Evolutionary conservation across 805 yeast species (phyloP), one percentile per base, ranked within the genome.

Genomic region (Candida chauliodis): DNA sequence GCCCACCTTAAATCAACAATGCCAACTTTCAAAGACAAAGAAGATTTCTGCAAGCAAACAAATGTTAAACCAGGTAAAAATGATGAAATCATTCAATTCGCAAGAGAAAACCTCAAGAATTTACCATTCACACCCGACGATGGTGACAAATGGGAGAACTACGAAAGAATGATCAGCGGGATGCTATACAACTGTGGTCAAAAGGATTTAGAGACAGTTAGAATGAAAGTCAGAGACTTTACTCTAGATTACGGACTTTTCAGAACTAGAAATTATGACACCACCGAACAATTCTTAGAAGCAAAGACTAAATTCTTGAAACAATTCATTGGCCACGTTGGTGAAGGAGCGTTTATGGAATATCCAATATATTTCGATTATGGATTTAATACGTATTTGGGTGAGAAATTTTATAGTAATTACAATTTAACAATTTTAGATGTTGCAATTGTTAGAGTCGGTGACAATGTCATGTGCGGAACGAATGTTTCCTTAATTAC

Each of bases 151-250:
- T 31, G 36, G 30, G 50, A 45, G 10, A 47, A 47, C 17, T 47
- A 47, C 19, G 49, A 47, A 31, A 27, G 49, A 28, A 47, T 47
- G 50, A 47, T 47, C 17, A 40, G 45, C 33, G 50, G 50, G 7
- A 39, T 47, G 46, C 30, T 46, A 11, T 44, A 42, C 28, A 40
- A 40, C 25, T 32, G 40, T 13, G 30, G 13, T 22, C 40, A 37
- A 22, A 31, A 30, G 18, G 43, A 37, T 2, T 30, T 44, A 7
- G 40, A 42, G 24, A 36, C 20, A 9, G 15, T 32, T 9, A 39
- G 48, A 37, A 39, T 44, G 44, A 18, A 20, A 8, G 26, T 30
- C 9, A 33, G 45, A 31, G 48, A 44, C 27, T 24, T 31, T 16
- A 34, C 40, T 5, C 34, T 42, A 20, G 48, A 44, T 27, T 44